Conservation (phyloP, 2,329 filamentous ascomycete species). For the Epichloe uncinata region DNA sequence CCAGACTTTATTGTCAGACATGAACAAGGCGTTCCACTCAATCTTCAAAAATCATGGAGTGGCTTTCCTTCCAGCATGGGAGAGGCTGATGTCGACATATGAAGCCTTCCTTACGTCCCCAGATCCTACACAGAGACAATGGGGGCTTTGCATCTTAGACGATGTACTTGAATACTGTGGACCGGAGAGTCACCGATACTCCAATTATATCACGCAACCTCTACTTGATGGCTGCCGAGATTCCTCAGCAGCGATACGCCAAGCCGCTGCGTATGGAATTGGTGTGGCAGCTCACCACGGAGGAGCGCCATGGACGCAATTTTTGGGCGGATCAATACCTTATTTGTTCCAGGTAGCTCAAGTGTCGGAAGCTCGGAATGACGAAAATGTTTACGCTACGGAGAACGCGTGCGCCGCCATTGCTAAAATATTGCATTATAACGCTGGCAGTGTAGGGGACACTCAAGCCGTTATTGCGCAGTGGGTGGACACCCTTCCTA, state of each 20-base stretch:
- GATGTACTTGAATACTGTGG: constrained; percentile 97
- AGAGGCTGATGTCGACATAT: constrained; percentile 73
- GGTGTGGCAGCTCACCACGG: constrained; percentile 92
- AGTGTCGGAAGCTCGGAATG: constrained; percentile 67
- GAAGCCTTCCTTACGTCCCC: constrained; percentile 66
- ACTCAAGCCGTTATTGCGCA: constrained; percentile 62
- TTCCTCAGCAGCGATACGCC: constrained; percentile 75
- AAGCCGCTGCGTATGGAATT: constrained; percentile 91
- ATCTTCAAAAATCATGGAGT: constrained; percentile 94
- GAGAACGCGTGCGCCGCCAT: constrained; percentile 96
- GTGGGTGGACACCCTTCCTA: constrained; percentile 84
- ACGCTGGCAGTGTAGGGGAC: constrained; percentile 62
- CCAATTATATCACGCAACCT: constrained; percentile 73
- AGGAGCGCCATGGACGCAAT: constrained; percentile 75
- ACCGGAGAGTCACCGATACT: constrained; percentile 73
- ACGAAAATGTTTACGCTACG: constrained; percentile 92
- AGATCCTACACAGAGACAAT: constrained; percentile 88
- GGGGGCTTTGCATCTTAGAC: constrained; percentile 98
- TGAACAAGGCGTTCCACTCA: constrained; percentile 99
- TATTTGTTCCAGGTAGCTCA: constrained; percentile 76
- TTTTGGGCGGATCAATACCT: constrained; percentile 66
- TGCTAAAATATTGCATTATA: constrained; percentile 92
- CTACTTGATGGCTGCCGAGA: constrained; percentile 79
- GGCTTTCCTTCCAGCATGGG: constrained; percentile 77
- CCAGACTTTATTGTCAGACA: constrained; percentile 89